Conservation (phyloP, 495 filamentous ascomycete species). For the Entonaema liquescens region DNA sequence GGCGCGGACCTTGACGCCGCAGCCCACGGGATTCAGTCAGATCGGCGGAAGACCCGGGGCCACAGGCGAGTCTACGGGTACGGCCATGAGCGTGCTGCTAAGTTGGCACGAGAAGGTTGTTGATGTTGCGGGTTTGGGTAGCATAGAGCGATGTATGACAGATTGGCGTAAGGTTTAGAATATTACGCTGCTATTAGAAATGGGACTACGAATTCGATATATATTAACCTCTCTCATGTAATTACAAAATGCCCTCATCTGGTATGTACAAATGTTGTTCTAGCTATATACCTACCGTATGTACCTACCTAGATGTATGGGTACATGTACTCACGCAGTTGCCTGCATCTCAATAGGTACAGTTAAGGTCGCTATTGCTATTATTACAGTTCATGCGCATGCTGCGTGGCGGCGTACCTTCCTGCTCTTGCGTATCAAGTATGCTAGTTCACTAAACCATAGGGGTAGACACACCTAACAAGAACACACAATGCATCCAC, state of each 20-base stretch:
- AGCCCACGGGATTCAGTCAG: constrained; percentile 85
- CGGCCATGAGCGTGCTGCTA: constrained; percentile 90
- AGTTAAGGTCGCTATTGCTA: neutral
- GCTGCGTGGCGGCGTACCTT: neutral
- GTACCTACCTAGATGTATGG: neutral
- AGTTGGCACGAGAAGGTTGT: constrained; percentile 98
- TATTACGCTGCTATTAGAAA: constrained; percentile 5
- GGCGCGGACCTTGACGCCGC: constrained; percentile 68
- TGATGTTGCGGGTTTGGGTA: constrained; percentile 84
- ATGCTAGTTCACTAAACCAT: neutral
- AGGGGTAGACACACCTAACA: neutral
- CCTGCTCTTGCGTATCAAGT: neutral
- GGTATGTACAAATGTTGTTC: neutral
- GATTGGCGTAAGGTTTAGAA: constrained; percentile 84
- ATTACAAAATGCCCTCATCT: neutral
- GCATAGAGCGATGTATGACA: constrained; percentile 90
- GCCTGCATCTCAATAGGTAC: neutral
- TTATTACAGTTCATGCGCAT: neutral
- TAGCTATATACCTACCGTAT: neutral
- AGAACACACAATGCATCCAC: neutral
- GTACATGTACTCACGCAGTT: neutral
- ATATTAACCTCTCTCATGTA: neutral
- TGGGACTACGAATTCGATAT: constrained; percentile 16
- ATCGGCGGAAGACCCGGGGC: constrained; percentile 71
- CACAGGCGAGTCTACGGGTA: constrained; percentile 76